Base-by-base conservation (phyloP, 2,329 filamentous ascomycete species). In the Trichophyton benhamiae region DNA sequence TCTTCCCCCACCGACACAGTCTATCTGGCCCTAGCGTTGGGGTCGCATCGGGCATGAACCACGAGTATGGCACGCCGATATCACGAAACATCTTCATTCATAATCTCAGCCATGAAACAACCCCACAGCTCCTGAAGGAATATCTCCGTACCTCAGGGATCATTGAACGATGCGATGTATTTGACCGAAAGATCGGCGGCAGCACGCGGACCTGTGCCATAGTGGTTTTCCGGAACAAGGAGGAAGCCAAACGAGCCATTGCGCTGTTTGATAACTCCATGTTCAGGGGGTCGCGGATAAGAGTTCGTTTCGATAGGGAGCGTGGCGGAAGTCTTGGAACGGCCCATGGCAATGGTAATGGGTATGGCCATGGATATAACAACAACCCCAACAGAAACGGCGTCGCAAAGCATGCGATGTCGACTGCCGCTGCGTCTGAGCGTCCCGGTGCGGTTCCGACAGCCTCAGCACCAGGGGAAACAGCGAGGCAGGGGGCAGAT, bases 191-290 rank as follows among this genome's bases (percentile, higher is more conserved):
- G 53, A 57, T 66, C 9, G 62, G 64, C 9, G 62, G 65, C 22
- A 67, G 65, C 15, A 55, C 63, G 41, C 66, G 66, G 61, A 64
- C 66, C 15, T 69, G 69, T 46, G 68, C 70, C 1, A 71, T 67
- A 6, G 68, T 71, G 3, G 71, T 69, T 1, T 72, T 75, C 63
- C 67, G 63, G 42, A 70, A 64, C 8, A 63, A 66, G 11, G 73
- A 75, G 0, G 72, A 75, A 38, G 74, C 74, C 3, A 70, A 70
- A 59, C 67, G 67, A n/a, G 72, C 71, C 11, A 67, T 73, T 20
- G 62, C 63, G 0, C 66, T 69, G 57, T 71, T 72, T 59, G 71
- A 76, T 62, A 72, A 72, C 36, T 63, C 68, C 15, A 62, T 64
- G 3, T 72, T 76, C 59, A 69, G 69, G 61, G 72, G 71, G 1